Base-by-base conservation (phyloP, 108 stramenopile genomes). In the Nitzschia sp. region DNA sequence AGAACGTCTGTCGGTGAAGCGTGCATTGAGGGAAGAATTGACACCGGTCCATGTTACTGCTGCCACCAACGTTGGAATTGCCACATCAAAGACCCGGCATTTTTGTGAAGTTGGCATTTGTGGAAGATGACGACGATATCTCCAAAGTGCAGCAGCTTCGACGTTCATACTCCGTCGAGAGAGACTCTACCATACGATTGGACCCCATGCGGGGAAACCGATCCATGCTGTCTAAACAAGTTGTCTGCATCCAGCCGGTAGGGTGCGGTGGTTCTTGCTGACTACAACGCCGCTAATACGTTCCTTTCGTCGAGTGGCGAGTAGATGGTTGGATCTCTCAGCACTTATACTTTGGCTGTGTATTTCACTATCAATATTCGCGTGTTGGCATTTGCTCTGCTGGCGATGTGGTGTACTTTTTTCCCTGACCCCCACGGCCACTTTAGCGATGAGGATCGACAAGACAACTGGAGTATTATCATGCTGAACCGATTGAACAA, bases 221-320 rank as follows among this genome's bases (percentile, higher is more conserved):
- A 68, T 68, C 23, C 17, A 47, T 28, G 53, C 5, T 68, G 30
- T 56, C 33, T 68, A 30, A 55, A 24, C 33, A 25, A 56, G 55
- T 28, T 49, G 17, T 25, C 66, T 3, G 19, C 28, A 3, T 17
- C 27, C n/a, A 38, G 34, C n/a, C 28, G 21, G 3, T 21, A 21
- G 54, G 31, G 54, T 13, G 55, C 54, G 9, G 18, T 68, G 2
- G 19, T 68, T n/a, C 71, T 63, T 54, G 71, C 60, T 8, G 74
- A 75, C 42, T 75, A 75, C 74, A 75, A 75, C 51, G 68, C 74
- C 2, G 66, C 66, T 3, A 75, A 75, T 27, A 55, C 69, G 27
- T 69, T 75, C 27, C 38, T 75, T 54, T 32, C 18, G 15, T 3
- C 31, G 6, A 42, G 19, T 28, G 9, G 26, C 19, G 34, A 6